Evolutionary conservation across 495 filamentous ascomycete species (phyloP), one percentile per base, ranked within the genome.

Genomic region (Penicillium paxilli): DNA sequence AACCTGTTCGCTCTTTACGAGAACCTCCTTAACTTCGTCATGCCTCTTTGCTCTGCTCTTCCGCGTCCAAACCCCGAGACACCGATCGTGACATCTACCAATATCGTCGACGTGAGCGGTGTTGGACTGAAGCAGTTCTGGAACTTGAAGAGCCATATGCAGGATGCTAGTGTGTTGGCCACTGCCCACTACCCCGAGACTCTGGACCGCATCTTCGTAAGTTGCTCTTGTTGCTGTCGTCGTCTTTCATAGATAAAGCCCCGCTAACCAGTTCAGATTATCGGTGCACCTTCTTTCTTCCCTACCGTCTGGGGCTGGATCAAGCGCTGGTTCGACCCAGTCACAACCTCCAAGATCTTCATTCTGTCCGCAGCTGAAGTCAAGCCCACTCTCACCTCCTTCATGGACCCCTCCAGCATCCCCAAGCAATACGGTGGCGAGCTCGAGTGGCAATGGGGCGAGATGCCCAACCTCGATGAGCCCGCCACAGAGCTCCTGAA

Each of bases 301-400:
- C 89, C 89, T 24, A 95, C 91, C 10, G 89, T 96, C 47, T 96
- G 92, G 92, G 82, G 88, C 57, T 96, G 92, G 92, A 87, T 95
- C 71, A 95, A 96, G 77, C 85, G 86, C 64, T 96, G 92, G 92
- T 96, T 96, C 66, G 92, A 96, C 72, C 92, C 92, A 22, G 87
- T 88, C 52, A 96, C 92, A 41, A 90, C 91, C 3, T 91, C 88
- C 55, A 96, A 96, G 73, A 96, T 96, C 63, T 93, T 96, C 67
- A 91, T 96, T 57, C 82, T 96, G 52, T 78, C 78, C 46, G 71
- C 83, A 20, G 61, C 79, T 26, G 86, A 94, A 67, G 83, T 94
- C 48, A 76, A 85, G 47, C 75, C 85, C 5, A 92, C 89, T 4
- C 79, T 96, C 11, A 81, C 83, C 51, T 72, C 80, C 23, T 96